phyloP scores from a whole-genome alignment of 2,329 filamentous ascomycete species.

The Cryphonectria radicalis region DNA sequence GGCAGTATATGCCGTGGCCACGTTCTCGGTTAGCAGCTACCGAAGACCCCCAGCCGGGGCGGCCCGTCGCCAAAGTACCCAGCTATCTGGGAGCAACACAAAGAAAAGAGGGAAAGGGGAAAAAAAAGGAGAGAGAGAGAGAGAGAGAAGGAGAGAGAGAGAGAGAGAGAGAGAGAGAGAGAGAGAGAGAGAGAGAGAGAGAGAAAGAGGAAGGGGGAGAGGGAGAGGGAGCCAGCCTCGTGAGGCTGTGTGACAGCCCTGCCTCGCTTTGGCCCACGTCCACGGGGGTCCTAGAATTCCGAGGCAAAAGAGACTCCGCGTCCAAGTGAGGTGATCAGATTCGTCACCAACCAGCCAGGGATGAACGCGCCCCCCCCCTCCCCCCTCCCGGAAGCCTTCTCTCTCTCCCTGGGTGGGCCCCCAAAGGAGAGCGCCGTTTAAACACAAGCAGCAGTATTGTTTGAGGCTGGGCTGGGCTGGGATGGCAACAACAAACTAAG shows the following conservation, averaged over 20 bases:
- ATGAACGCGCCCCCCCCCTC: too few relatives aligned
- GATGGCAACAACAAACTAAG: not conserved
- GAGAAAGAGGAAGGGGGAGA: not conserved
- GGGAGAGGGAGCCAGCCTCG: not conserved
- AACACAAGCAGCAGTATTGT: not conserved
- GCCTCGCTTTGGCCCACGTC: not conserved
- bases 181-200: not conserved
- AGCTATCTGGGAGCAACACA: not conserved
- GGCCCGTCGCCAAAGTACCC: slow-evolving; percentile 24
- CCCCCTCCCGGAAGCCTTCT: not conserved
- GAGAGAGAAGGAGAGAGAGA: not conserved
- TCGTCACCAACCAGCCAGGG: not conserved
- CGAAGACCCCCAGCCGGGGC: slow-evolving; percentile 28
- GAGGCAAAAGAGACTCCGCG: not conserved
- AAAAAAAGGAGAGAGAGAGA: not conserved
- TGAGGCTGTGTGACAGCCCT: not conserved
- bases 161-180: not conserved
- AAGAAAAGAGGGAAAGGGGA: not conserved
- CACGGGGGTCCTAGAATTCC: not conserved
- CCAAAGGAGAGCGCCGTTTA: not conserved
- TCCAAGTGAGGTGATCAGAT: not conserved
- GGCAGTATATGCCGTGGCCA: slow-evolving; percentile 7
- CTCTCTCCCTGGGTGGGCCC: not conserved
- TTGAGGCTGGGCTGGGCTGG: not conserved
- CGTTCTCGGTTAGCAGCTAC: slow-evolving; percentile 28